Evolutionary conservation across 176 grass and related monocot species (phyloP), one percentile per base, ranked within the genome.

Genomic region (Oryza glumipatula): DNA sequence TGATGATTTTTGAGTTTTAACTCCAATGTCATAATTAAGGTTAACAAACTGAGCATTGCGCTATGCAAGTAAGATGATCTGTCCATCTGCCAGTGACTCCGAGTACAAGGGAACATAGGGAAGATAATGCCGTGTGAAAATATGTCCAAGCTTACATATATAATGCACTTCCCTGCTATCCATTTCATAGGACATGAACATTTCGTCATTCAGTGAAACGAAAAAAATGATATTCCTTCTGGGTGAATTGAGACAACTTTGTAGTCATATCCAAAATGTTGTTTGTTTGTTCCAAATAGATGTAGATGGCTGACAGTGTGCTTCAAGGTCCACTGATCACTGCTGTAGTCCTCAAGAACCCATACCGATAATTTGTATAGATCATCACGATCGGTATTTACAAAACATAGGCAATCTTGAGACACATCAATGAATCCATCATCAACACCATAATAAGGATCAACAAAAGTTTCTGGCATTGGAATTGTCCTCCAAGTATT

Each of bases 401-500:
- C 71, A 13, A 48, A 5, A 30, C 30, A 49, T 13, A 49, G 12
- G 48, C 13, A 51, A 3, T 1, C 48, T 13, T 16, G 48, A 51
- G 12, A 16, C 48, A 51, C 3, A 10, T 16, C 23, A 30, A 73
- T 49, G 71, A 73, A 73, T 24, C 44, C 70, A 4, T 1, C n/a
- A 73, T 16, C 71, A 49, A 15, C 23, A 24, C 48, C 36, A 38
- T 38, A 38, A 38, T 38, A 38, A 38, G 36, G 36, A 38, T 38
- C 36, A 38, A 38, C 9, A 11, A 36, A 36, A 36, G 35, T 36
- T 36, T 47, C 6, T 17, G 71, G 71, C 13, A 30, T 26, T 48
- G 71, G 71, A 49, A 73, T 73, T 7, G 4, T 24, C 71, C 44
- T 73, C 70, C 70, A 73, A 73, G 43, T 16, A 48, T 43, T 48